Evolutionary conservation across 2,329 filamentous ascomycete species (phyloP).

Genomic region (Xylaria arbuscula): DNA sequence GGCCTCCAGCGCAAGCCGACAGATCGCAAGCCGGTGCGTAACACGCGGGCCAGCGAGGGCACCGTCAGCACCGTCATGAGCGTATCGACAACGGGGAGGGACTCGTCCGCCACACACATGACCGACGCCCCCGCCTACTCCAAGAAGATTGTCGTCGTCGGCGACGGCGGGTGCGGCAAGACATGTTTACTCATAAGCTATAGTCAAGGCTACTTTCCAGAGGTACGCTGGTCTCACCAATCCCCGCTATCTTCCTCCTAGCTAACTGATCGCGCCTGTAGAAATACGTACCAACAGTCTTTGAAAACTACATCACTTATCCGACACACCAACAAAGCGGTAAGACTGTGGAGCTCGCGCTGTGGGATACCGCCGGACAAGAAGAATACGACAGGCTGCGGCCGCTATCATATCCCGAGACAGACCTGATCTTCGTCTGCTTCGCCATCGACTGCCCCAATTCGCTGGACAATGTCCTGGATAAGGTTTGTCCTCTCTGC

Average conservation of each 20-base stretch:
- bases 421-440: slow-evolving; percentile 97
- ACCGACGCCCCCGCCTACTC: slow-evolving; percentile 94
- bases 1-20: slow-evolving; percentile 53
- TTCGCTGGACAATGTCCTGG: slow-evolving; percentile 96
- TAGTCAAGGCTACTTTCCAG: slow-evolving; percentile 97
- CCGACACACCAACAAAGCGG: slow-evolving; percentile 87
- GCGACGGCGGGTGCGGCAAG: slow-evolving; percentile 98
- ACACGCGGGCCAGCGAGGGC: slow-evolving; percentile 82
- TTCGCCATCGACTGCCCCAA: slow-evolving; percentile 99
- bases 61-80: slow-evolving; percentile 89
- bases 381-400: slow-evolving; percentile 98
- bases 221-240: slow-evolving; percentile 70
- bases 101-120: slow-evolving; percentile 84
- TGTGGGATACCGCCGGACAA: slow-evolving; percentile 98
- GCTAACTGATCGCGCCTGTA: slow-evolving; percentile 52
- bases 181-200: slow-evolving; percentile 98
- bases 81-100: slow-evolving; percentile 76
- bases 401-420: slow-evolving; percentile 97
- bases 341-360: slow-evolving; percentile 94
- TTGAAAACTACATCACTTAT: slow-evolving; percentile 99
- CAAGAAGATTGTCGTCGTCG: slow-evolving; percentile 99
- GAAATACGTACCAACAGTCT: slow-evolving; percentile 99
- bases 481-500: slow-evolving; percentile 82
- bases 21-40: slow-evolving; percentile 61
- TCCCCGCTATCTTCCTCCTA: background rate